Evolutionary conservation across 495 filamentous ascomycete genomes (phyloP).

Genomic region (Haplographium delicatum): DNA sequence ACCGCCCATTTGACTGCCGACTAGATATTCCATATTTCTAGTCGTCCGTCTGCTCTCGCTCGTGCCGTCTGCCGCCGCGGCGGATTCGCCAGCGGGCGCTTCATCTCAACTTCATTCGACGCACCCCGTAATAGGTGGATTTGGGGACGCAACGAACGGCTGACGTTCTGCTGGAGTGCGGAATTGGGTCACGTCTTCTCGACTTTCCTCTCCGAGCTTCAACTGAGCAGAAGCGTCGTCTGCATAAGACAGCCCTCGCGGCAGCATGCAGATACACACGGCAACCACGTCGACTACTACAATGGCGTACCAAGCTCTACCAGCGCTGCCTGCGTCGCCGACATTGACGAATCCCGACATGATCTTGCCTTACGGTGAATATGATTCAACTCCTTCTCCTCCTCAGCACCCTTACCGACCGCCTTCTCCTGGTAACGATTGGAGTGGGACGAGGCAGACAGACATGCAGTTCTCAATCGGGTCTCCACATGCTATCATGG

Average conservation of each 20-base stretch:
- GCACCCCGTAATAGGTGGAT: no score
- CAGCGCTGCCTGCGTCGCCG: slow-evolving; percentile 55
- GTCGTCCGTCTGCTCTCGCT: no score
- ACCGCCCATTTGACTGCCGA: no score
- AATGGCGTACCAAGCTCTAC: slow-evolving; percentile 30
- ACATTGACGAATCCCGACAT: slow-evolving; percentile 92
- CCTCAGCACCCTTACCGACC: slow-evolving; percentile 12
- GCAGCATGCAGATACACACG: slow-evolving; percentile 23
- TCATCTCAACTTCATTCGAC: no score
- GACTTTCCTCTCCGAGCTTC: no score
- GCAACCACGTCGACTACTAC: slow-evolving; percentile 21
- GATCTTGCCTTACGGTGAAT: slow-evolving; percentile 70
- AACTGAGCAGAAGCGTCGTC: background rate
- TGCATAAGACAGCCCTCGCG: no score
- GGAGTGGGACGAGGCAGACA: slow-evolving; percentile 9
- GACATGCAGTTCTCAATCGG: slow-evolving; percentile 28
- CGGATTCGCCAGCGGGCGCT: no score
- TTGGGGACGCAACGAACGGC: no score
- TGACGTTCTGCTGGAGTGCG: no score
- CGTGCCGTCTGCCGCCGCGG: no score
- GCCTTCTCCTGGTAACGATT: slow-evolving; percentile 9
- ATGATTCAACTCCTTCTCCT: slow-evolving; percentile 47
- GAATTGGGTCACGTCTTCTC: no score
- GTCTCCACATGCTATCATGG: slow-evolving; percentile 33
- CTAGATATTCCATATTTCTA: no score